phyloP scores from a whole-genome alignment of 176 grass and related monocot species.

The sorghum (Sorghum bicolor) region DNA sequence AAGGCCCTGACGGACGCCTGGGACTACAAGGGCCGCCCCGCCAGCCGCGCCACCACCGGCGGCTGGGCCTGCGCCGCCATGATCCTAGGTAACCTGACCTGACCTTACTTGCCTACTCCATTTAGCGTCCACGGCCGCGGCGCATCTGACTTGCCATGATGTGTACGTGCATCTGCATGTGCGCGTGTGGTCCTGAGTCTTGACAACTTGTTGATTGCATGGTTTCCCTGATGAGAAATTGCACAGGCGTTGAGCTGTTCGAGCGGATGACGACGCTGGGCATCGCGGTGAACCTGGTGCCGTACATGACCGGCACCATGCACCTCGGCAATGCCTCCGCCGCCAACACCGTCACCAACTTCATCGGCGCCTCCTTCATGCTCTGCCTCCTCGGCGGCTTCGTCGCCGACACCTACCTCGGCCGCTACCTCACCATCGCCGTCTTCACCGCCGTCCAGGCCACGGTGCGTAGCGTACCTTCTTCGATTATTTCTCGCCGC shows the following conservation, averaged over 20 bases:
- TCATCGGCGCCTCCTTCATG: conserved; percentile 95
- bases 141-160: not conserved
- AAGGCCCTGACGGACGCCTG: conserved; percentile 72
- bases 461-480: conserved; percentile 31
- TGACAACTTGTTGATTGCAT: not conserved
- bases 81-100: conserved; percentile 58
- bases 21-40: conserved; percentile 82
- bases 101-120: not conserved
- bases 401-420: conserved; percentile 92
- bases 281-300: conserved; percentile 92
- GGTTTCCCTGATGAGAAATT: no score
- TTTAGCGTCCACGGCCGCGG: not conserved
- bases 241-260: conserved; percentile 69
- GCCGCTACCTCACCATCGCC: conserved; percentile 92
- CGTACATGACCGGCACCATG: conserved; percentile 91
- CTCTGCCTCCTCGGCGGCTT: conserved; percentile 94
- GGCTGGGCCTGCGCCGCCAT: conserved; percentile 72
- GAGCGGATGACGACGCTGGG: conserved; percentile 96
- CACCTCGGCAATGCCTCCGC: conserved; percentile 82
- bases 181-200: not conserved
- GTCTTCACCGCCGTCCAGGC: conserved; percentile 84
- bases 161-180: not conserved
- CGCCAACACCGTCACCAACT: conserved; percentile 93
- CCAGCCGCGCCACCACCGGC: conserved; percentile 53
- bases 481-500: not conserved